phyloP scores from a whole-genome alignment of 139 green algal species.

The Edaphochlamys debaryana region DNA sequence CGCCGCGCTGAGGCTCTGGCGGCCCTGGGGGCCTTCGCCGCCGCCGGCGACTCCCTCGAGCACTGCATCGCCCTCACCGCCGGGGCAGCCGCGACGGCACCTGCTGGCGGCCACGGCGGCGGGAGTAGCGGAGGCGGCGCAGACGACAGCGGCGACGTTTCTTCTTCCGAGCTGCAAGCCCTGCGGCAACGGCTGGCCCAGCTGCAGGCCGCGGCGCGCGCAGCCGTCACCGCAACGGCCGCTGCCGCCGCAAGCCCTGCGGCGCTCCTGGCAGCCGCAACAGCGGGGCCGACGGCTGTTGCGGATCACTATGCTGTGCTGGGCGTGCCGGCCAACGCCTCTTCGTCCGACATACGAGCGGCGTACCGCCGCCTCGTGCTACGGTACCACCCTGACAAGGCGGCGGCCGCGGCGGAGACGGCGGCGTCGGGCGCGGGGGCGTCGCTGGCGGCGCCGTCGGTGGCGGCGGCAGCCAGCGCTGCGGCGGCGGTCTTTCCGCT shows the following conservation, averaged over 20 bases:
- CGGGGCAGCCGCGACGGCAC: constrained; percentile 8
- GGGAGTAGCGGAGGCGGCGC: not conserved
- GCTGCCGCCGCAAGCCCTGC: not conserved
- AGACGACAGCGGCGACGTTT: not conserved
- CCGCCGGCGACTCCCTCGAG: constrained; percentile 54
- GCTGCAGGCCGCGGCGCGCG: not conserved
- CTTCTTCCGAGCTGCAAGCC: not conserved
- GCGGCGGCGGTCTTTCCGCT: constrained; percentile 65
- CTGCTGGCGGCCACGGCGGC: not conserved
- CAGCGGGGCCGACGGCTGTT: not conserved
- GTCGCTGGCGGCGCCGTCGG: not conserved
- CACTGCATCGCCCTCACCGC: constrained; percentile 34
- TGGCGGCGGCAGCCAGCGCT: constrained; percentile 22
- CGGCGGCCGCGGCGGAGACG: not conserved
- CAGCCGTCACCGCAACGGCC: not conserved
- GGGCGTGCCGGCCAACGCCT: constrained; percentile 44
- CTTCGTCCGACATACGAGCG: constrained; percentile 50
- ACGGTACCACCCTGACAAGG: constrained; percentile 73
- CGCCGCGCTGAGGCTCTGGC: constrained; percentile 64
- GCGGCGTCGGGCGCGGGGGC: not conserved
- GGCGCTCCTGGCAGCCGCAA: not conserved
- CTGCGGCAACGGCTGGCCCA: constrained; percentile 2
- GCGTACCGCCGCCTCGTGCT: constrained; percentile 64
- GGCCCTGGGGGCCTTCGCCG: constrained; percentile 51
- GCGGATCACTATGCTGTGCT: constrained; percentile 66